Base-by-base conservation (phyloP, 106 monocot species). In the Phalaenopsis aphrodite region DNA sequence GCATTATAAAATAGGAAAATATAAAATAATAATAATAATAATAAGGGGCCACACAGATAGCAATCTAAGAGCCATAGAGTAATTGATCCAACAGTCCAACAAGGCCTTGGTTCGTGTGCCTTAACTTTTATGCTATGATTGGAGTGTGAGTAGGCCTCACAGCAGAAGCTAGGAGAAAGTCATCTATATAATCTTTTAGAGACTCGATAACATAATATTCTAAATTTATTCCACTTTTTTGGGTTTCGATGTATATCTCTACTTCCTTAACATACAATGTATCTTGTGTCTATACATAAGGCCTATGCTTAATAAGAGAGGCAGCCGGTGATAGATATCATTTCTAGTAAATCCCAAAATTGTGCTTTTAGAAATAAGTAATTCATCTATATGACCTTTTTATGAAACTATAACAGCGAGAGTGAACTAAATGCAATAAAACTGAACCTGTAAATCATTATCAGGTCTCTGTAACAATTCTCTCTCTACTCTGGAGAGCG, bases 391-490 rank as follows among this genome's bases (percentile, higher is more conserved):
- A 37, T 1, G 38, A 14, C 37, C 38, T 37, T 37, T 10, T 69
- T 68, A 68, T 68, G 14, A 69, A 69, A 69, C 69, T 61, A 69
- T 14, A 24, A 69, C 69, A 69, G 19, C 21, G 30, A 69, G 2
- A 56, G 24, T 36, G 8, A 37, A 39, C 30, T 21, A 39, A 61
- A 42, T 15, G 45, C 18, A n/a, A 61, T 15, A 56, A 47, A 77
- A 72, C n/a, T 75, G 9, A 87, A 96, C 96, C 96, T 96, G 96
- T 77, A 96, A 90, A 85, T 96, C 96, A 88, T 84, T 90, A 56
- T 96, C 96, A 76, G 81, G 42, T 84, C 85, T 88, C 79, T 96
- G 96, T 43, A 96, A 75, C 78, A 87, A 61, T 78, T 96, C 96
- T 57, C 86, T 88, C 23, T 96, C 90, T 24, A 79, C 52, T 85